phyloP scores from a whole-genome alignment of 805 yeast species.

The Candida broadrunensis region DNA sequence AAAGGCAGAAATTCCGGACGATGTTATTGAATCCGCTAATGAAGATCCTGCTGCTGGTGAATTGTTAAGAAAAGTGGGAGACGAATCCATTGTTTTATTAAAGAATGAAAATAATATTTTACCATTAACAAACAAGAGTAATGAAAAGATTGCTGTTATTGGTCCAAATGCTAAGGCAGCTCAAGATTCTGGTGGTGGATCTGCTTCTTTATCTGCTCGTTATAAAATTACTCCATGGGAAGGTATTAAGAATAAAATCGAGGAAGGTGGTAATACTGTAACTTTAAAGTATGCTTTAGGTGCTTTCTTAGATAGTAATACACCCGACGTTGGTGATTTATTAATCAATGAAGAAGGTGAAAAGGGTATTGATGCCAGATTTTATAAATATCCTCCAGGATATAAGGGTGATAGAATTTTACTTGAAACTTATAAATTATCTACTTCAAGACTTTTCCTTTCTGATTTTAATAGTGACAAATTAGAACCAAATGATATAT shows the following conservation, averaged over 20 bases:
- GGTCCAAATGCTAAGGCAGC: slow-evolving; percentile 58
- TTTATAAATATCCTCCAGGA: slow-evolving; percentile 16
- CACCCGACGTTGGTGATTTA: slow-evolving; percentile 26
- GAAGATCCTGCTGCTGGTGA: slow-evolving; percentile 47
- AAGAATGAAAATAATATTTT: slow-evolving; percentile 48
- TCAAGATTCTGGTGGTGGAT: slow-evolving; percentile 60
- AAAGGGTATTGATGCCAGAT: slow-evolving; percentile 16
- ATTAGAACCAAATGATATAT: slow-evolving; percentile 13
- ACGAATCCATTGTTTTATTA: slow-evolving; percentile 54
- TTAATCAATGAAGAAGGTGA: slow-evolving; percentile 19
- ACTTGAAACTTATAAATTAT: slow-evolving; percentile 15
- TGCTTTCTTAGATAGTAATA: slow-evolving; percentile 26
- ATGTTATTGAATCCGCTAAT: slow-evolving; percentile 33
- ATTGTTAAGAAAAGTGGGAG: slow-evolving; percentile 42
- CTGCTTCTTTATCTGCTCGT: slow-evolving; percentile 50
- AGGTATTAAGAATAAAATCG: slow-evolving; percentile 34
- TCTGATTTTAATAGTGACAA: slow-evolving; percentile 20
- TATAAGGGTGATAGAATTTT: slow-evolving; percentile 9
- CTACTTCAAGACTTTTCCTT: slow-evolving; percentile 18
- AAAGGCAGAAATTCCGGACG: slow-evolving; percentile 38
- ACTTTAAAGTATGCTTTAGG: slow-evolving; percentile 27
- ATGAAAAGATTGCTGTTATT: slow-evolving; percentile 43
- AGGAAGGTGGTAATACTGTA: slow-evolving; percentile 21
- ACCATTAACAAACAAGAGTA: slow-evolving; percentile 40
- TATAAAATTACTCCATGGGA: slow-evolving; percentile 48